A percentile compares a stretch with the other conserved stretches of the same genome.
Evolutionary conservation across 257 asterid genomes (phyloP).

Genomic region (Solanum appendiculatum): DNA sequence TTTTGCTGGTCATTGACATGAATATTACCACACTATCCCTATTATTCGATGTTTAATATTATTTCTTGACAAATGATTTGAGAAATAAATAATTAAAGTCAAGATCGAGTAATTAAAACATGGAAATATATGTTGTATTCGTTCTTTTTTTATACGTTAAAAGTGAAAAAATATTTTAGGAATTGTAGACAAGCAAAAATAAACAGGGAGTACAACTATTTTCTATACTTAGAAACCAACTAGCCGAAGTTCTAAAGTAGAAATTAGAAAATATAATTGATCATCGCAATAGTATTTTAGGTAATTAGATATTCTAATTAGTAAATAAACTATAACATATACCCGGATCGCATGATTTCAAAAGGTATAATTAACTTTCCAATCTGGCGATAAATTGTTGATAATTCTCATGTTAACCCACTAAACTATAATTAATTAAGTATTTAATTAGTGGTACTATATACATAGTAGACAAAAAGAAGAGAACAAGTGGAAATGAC

Average conservation of each 20-base stretch:
- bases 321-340: neutral
- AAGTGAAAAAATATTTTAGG: too few relatives aligned
- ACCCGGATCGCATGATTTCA: neutral
- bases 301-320: neutral
- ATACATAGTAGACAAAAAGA: neutral
- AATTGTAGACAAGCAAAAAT: too few relatives aligned
- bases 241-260: neutral
- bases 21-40: too few relatives aligned
- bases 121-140: too few relatives aligned
- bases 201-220: neutral
- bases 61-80: too few relatives aligned
- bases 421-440: neutral
- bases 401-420: neutral
- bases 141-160: too few relatives aligned
- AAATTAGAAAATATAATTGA: neutral
- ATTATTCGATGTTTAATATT: too few relatives aligned
- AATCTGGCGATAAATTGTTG: neutral
- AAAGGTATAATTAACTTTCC: neutral
- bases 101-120: too few relatives aligned
- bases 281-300: neutral
- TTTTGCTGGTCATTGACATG: too few relatives aligned
- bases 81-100: too few relatives aligned
- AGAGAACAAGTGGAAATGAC: conserved; percentile 1
- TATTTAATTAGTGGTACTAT: neutral
- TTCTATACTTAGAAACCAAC: neutral